Conservation (phyloP, 1,284 basidiomycete species). For the Ganoderma leucocontextum region DNA sequence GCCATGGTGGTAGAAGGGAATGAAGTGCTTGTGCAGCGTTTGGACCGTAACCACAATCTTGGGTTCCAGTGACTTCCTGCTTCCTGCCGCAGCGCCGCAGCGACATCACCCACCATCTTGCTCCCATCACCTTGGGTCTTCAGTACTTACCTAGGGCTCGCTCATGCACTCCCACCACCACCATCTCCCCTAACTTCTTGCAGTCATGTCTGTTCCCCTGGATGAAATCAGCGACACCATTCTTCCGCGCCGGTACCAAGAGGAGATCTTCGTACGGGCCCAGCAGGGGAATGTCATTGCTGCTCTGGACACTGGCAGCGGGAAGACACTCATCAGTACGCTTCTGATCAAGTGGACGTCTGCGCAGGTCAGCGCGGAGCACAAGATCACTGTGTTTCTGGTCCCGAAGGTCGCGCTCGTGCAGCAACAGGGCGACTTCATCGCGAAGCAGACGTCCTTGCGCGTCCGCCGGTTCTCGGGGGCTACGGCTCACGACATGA, state of each 20-base stretch:
- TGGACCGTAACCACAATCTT: background rate
- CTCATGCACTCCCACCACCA: slow-evolving; percentile 10
- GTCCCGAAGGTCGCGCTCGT: slow-evolving; percentile 86
- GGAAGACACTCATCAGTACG: slow-evolving; percentile 86
- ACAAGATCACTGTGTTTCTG: slow-evolving; percentile 73
- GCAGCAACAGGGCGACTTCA: slow-evolving; percentile 79
- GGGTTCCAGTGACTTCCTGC: background rate
- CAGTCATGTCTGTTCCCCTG: slow-evolving; percentile 35
- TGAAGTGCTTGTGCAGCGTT: background rate
- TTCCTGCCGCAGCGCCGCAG: slow-evolving; percentile 12
- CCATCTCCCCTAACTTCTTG: background rate
- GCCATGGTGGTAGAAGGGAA: slow-evolving; percentile 52
- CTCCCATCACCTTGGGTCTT: slow-evolving; percentile 2
- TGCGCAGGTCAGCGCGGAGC: slow-evolving; percentile 52
- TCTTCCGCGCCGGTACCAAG: slow-evolving; percentile 67
- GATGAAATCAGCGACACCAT: slow-evolving; percentile 41
- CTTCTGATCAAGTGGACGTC: slow-evolving; percentile 81
- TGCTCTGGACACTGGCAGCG: slow-evolving; percentile 79
- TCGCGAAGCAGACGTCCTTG: slow-evolving; percentile 69
- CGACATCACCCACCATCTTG: background rate
- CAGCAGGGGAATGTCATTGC: slow-evolving; percentile 78
- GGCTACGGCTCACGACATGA: slow-evolving; percentile 71
- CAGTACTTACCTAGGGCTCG: background rate
- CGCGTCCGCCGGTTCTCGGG: slow-evolving; percentile 75
- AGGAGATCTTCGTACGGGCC: slow-evolving; percentile 81